Evolutionary conservation across 2,329 filamentous ascomycete genomes (phyloP), one percentile per base, ranked within the genome.

Genomic region (Colletotrichum higginsianum): DNA sequence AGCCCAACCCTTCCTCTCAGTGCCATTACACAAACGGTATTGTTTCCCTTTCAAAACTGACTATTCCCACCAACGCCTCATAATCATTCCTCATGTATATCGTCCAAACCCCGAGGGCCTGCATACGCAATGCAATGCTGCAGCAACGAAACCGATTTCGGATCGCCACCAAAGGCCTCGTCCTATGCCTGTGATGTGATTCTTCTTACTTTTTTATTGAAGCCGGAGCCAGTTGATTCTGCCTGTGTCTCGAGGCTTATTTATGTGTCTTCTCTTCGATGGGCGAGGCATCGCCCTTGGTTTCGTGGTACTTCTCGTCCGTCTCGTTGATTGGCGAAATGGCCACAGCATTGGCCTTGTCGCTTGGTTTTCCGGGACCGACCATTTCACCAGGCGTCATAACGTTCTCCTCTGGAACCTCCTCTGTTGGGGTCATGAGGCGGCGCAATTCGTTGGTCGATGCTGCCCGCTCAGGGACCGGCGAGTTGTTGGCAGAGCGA

Each of bases 401-500:
- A 3, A 65, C 44, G 30, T 56, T 23, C 44, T 77, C 73, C 52
- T 77, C 75, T 2, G 68, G 61, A 13, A 73, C 72, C 46, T 77
- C 75, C 12, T 72, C 60, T n/a, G 75, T 72, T 2, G 75, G 75
- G 11, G 75, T 75, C 74, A 77, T 76, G 15, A 75, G 64, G 42
- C 74, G 71, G 23, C 72, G 72, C 15, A 64, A 21, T 15, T 73
- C 73, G 26, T 65, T 75, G 26, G 35, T 63, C 13, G 69, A 66
- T 21, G 56, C 60, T 2, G 66, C 38, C 8, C 61, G 57, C 26
- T 71, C 67, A 13, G 50, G 62, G 15, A 50, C 46, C 23, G 65
- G 56, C 9, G 56, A 50, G 35, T 38, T 74, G 16, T 47, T 58
- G 23, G n/a, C 16, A 3, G 44, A 63, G 46, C 42, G 73, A 7